Conservation (phyloP, 495 filamentous ascomycete species). For the Aspergillus olivimuriae region DNA sequence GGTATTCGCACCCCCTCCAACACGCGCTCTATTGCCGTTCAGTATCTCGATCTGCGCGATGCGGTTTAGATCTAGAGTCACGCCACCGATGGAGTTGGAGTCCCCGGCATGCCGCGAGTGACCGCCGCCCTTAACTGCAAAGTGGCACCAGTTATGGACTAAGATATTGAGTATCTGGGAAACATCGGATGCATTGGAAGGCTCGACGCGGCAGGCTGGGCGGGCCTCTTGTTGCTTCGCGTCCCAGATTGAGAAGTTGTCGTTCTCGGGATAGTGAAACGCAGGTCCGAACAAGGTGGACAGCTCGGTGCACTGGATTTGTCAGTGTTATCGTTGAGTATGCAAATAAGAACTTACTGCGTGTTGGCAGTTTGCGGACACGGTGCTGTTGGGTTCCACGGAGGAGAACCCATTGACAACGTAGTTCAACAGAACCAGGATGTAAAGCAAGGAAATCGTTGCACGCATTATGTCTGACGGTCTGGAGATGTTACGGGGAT, state of each 20-base stretch:
- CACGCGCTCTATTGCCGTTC: constrained; percentile 18
- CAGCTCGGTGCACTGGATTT: constrained; percentile 3
- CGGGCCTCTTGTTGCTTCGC: constrained; percentile 34
- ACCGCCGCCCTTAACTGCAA: constrained; percentile 46
- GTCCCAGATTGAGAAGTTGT: constrained; percentile 44
- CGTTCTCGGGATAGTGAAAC: constrained; percentile 21
- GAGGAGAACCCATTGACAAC: too few relatives aligned
- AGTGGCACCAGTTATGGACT: constrained; percentile 25
- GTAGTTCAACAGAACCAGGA: too few relatives aligned
- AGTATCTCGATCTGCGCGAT: constrained; percentile 34
- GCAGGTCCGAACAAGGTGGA: constrained; percentile 8
- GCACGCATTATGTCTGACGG: too few relatives aligned
- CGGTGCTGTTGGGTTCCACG: not conserved
- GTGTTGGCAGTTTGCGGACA: constrained; percentile 8
- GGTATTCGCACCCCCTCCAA: constrained; percentile 42
- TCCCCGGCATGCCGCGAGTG: constrained; percentile 16
- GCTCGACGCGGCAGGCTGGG: constrained; percentile 43
- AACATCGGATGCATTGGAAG: constrained; percentile 37
- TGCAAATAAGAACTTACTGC: constrained; percentile 5
- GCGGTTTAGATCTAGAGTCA: constrained; percentile 21
- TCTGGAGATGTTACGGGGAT: too few relatives aligned
- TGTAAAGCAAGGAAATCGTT: too few relatives aligned
- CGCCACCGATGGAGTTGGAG: constrained; percentile 22
- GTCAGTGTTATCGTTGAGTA: too few relatives aligned
- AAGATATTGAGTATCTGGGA: constrained; percentile 10